Percentiles rank a stretch among this genome's conserved stretches.
These are phyloP conservation scores for Aspergillus phoenicis DNA, from an alignment of 2,329 filamentous ascomycete species.

Conservation along the genomic window DNA sequence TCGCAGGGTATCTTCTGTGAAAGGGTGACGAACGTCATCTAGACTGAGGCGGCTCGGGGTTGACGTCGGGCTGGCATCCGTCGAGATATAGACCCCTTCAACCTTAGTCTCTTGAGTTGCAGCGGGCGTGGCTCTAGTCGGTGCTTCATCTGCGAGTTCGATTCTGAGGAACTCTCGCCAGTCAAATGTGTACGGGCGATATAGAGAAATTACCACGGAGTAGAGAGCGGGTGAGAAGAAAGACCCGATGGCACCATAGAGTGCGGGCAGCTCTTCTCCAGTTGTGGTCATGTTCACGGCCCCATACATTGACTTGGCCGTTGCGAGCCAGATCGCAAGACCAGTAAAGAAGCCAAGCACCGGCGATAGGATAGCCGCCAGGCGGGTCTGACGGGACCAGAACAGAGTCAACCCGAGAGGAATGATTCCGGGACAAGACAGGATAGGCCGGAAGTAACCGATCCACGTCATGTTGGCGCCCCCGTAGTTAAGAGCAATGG, in stretches of 20 bases:
- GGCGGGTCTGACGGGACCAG: slow-evolving; percentile 50
- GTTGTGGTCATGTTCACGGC: slow-evolving; percentile 47
- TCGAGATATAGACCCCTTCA: neutral
- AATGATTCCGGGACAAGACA: slow-evolving; percentile 49
- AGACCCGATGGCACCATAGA: slow-evolving; percentile 50
- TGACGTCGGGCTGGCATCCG: neutral
- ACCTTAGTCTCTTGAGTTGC: slow-evolving; percentile 7
- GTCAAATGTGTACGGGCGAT: slow-evolving; percentile 44
- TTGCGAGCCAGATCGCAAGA: slow-evolving; percentile 49
- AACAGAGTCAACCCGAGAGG: slow-evolving; percentile 49
- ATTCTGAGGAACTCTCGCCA: slow-evolving; percentile 52
- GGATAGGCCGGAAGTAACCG: slow-evolving; percentile 45
- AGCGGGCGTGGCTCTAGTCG: slow-evolving; percentile 3
- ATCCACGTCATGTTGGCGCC: slow-evolving; percentile 55
- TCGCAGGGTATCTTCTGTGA: slow-evolving; percentile 39
- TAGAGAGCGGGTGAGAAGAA: slow-evolving; percentile 52
- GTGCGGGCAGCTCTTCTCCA: slow-evolving; percentile 42
- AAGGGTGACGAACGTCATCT: slow-evolving; percentile 50
- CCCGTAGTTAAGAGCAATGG: slow-evolving; percentile 52
- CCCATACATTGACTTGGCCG: slow-evolving; percentile 44
- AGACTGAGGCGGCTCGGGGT: slow-evolving; percentile 26
- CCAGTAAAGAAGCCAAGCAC: slow-evolving; percentile 48
- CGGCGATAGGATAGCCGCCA: slow-evolving; percentile 45
- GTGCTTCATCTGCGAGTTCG: slow-evolving; percentile 47
- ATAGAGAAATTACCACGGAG: slow-evolving; percentile 50